Evolutionary conservation across 352 stramenopile species (phyloP), one percentile per base, ranked within the genome.

Genomic region (Phytophthora ohioensis): DNA sequence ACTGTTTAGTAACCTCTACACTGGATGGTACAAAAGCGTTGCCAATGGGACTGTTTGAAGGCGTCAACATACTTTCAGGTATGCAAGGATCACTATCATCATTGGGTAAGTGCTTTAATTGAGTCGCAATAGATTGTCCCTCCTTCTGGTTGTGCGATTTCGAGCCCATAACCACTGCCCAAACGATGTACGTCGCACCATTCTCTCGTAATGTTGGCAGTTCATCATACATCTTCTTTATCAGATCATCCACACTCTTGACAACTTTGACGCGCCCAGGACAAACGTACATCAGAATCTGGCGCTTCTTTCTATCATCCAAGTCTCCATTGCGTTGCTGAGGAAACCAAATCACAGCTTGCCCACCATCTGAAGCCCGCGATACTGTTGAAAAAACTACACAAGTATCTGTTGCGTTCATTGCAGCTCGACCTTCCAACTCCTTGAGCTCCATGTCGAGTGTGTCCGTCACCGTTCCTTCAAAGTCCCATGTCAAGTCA

Each of bases 231-330:
- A 92, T 56, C 17, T 82, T 91, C 56, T 74, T 81, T 8, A 85
- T 39, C 21, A 94, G 49, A 34, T 88, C 82, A 0, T 45, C 27
- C 3, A 85, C 27, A 13, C 21, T 86, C 55, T 85, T 90, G 7
- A 91, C 76, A 38, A 92, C 71, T 57, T 94, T 94, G 17, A 92
- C 76, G 13, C 82, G 74, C 3, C 84, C 86, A 36, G 86, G 86
- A 45, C 76, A 89, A 0, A 87, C 71, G 21, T 91, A 94, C 13
- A 94, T 31, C 39, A 94, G 49, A 46, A 80, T 80, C n/a, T 79
- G 75, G 4, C 53, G 64, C 41, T 73, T 80, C 11, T 51, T 67
- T 15, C 3, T 21, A 36, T 46, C 31, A 21, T 34, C 51, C 30
- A 6, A 15, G 30, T 30, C 15, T 35, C 31, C 30, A 31, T 60